Base-by-base conservation (phyloP, 169 alveolate genomes). In the Cryptosporidium muris region DNA sequence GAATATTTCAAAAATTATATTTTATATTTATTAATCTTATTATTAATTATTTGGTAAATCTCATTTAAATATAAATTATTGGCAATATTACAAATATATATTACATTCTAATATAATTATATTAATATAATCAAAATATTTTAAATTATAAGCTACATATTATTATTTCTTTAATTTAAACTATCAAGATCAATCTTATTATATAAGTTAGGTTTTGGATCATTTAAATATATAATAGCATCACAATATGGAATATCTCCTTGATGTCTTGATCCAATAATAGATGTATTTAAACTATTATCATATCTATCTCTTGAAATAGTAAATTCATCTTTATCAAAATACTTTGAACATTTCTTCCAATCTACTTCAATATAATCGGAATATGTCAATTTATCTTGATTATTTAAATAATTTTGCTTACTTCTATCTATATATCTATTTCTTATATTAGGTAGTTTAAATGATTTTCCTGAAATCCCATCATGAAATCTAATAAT, bases 171-270 rank as follows among this genome's bases (percentile, higher is more conserved):
- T 25, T 25, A 25, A 25, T 25, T 25, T 0, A 25, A 25, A 25
- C 25, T 25, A 25, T 25, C 25, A 25, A 25, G 0, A 25, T 25
- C 25, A 25, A 25, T 25, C 25, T 25, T 25, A 25, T 25, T 25
- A 25, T 25, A 25, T 34, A 40, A 12, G 7, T 40, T 53, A 6
- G 66, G 66, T 4, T 52, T 53, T 12, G 82, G 82, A 45, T 67
- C 9, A 67, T 67, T 66, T 45, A 67, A 42, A 67, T 67, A 67
- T 53, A 67, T 11, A 9, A 67, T 67, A 14, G 66, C 42, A 54
- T 67, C 82, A 9, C 82, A 67, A 53, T 67, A 67, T 3, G 82
- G 82, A 16, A 67, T 56, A 25, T 67, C 82, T 51, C 82, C 82
- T 12, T 67, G 82, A 25, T 25, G 0, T 25, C 25, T 25, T 25